A percentile compares a stretch with the other conserved stretches of the same genome.
phyloP scores from a whole-genome alignment of 2,329 filamentous ascomycete species.

The Magnaporthales sp. region DNA sequence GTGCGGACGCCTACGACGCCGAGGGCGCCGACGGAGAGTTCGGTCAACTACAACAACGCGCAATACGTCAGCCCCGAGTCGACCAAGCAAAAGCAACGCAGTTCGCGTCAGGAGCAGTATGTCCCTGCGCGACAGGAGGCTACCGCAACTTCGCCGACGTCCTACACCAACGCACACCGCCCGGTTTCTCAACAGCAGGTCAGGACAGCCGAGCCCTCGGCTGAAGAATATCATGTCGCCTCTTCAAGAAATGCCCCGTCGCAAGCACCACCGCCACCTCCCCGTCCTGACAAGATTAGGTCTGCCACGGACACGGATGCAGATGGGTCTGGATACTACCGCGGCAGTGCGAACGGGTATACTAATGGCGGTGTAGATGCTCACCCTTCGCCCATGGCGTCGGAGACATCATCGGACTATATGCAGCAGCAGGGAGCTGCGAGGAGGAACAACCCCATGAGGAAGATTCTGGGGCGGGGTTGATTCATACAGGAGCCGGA shows the following conservation, averaged over 20 bases:
- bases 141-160: neutral
- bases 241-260: conserved; percentile 10
- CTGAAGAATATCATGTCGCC: conserved; percentile 12
- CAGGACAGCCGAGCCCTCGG: conserved; percentile 3
- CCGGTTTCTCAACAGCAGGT: neutral
- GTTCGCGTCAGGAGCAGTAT: neutral
- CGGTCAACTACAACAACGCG: conserved; percentile 2
- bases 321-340: neutral
- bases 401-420: conserved; percentile 5
- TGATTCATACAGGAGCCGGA: neutral
- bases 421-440: neutral
- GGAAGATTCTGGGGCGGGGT: conserved; percentile 11
- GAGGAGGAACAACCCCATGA: conserved; percentile 8
- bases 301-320: conserved; percentile 12
- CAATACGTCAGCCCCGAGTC: neutral
- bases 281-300: conserved; percentile 22
- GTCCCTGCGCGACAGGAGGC: neutral
- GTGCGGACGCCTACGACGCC: neutral
- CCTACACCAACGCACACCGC: neutral
- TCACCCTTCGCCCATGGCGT: neutral
- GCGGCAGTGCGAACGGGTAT: neutral
- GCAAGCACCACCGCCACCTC: conserved; percentile 20
- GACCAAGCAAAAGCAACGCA: neutral
- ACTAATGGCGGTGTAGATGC: conserved; percentile 7
- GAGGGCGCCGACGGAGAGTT: neutral